Evolutionary conservation across 2,329 filamentous ascomycete genomes (phyloP).

Genomic region (Fusarium annulatum): DNA sequence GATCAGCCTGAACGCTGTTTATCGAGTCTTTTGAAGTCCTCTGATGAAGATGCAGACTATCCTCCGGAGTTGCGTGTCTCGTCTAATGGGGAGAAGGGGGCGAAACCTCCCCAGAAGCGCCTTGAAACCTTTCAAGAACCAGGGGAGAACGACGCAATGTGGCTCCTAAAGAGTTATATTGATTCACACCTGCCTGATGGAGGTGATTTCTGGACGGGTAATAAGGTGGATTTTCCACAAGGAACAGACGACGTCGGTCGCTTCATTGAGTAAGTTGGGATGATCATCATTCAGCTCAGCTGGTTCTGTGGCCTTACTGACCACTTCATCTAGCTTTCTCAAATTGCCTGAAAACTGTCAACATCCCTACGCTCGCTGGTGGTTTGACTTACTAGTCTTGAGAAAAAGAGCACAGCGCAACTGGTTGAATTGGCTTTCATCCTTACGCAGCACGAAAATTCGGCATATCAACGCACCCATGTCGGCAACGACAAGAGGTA

Average conservation of each 20-base stretch:
- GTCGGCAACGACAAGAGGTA: not conserved
- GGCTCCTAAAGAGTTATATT: rapidly evolving
- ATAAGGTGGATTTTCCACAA: not conserved
- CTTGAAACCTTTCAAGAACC: not conserved
- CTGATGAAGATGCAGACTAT: not conserved
- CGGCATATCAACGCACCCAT: not conserved
- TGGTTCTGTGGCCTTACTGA: not conserved
- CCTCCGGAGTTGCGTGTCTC: not conserved
- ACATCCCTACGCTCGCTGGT: not conserved
- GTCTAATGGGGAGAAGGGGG: not conserved
- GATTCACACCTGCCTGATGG: not conserved
- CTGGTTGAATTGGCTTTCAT: not conserved
- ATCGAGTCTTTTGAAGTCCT: not conserved
- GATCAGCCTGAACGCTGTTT: not conserved
- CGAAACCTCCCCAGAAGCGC: not conserved
- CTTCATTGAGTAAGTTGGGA: not conserved
- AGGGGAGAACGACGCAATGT: rapidly evolving
- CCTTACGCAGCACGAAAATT: rapidly evolving
- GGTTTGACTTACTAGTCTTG: not conserved
- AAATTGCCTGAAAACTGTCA: not conserved
- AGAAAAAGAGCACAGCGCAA: not conserved
- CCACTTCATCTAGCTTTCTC: not conserved
- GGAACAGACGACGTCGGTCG: not conserved
- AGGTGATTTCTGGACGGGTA: not conserved
- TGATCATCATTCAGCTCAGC: not conserved